Evolutionary conservation across 495 filamentous ascomycete species (phyloP).

Genomic region (Pseudoneurospora amorphoporcata): DNA sequence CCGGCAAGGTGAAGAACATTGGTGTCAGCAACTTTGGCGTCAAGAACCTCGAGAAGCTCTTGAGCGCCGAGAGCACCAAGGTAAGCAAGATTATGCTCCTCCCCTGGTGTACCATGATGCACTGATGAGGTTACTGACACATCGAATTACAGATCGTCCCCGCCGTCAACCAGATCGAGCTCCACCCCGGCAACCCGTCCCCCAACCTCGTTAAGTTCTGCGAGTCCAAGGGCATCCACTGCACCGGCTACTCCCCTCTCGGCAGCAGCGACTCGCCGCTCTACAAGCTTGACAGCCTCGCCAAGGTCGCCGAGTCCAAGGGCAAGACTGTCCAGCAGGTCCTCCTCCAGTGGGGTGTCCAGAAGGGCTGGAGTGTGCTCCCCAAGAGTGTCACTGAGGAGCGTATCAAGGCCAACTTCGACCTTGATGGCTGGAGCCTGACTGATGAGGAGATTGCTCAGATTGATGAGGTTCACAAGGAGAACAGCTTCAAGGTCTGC

Average conservation of each 20-base stretch:
- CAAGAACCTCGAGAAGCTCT: conserved; percentile 53
- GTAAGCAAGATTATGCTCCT: conserved; percentile 11
- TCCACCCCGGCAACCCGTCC: conserved; percentile 74
- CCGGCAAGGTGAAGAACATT: conserved; percentile 72
- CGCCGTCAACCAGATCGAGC: conserved; percentile 84
- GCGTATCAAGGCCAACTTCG: conserved; percentile 51
- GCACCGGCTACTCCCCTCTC: conserved; percentile 57
- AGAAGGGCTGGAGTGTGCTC: conserved; percentile 64
- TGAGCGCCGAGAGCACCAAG: conserved; percentile 47
- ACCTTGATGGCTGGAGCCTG: conserved; percentile 56
- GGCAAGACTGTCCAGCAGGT: conserved; percentile 59
- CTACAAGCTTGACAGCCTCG: conserved; percentile 49
- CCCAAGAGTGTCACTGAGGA: conserved; percentile 56
- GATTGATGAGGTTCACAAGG: conserved; percentile 46
- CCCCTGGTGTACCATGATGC: background rate
- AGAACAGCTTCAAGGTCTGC: conserved; percentile 64
- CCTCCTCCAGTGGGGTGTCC: conserved; percentile 57
- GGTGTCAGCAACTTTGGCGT: conserved; percentile 71
- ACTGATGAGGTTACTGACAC: conserved; percentile 11
- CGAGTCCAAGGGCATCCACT: conserved; percentile 57
- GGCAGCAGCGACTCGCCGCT: conserved; percentile 47
- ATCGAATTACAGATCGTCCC: conserved; percentile 49
- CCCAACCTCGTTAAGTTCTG: conserved; percentile 71
- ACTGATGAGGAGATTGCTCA: conserved; percentile 52
- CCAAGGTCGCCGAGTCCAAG: conserved; percentile 52